These are phyloP conservation scores for Ustilago esculenta DNA, from an alignment of 1,284 basidiomycete genomes.

Conservation along the genomic window DNA sequence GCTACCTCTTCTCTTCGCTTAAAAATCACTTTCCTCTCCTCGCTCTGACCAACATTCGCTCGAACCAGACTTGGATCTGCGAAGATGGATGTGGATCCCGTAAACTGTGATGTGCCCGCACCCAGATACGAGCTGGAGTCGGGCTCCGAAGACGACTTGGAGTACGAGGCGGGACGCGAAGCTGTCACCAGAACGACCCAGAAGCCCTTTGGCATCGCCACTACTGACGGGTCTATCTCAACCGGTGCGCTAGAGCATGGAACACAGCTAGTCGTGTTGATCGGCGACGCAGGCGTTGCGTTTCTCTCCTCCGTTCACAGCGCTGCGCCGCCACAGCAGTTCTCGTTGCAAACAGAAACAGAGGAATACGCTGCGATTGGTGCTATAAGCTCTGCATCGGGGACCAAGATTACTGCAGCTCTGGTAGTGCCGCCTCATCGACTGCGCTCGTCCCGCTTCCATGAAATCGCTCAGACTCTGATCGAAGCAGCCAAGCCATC, in stretches of 20 bases:
- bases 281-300: conserved; percentile 18
- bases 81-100: conserved; percentile 41
- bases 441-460: conserved; percentile 18
- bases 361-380: conserved; percentile 27
- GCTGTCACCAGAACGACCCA: background rate
- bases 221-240: background rate
- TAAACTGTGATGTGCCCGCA: conserved; percentile 26
- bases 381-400: background rate
- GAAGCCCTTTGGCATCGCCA: conserved; percentile 8
- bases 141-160: conserved; percentile 41
- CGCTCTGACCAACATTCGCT: no score
- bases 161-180: background rate
- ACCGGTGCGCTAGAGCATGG: background rate
- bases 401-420: conserved; percentile 7
- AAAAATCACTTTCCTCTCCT: no score
- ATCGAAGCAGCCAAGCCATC: conserved; percentile 23
- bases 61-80: no score
- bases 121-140: conserved; percentile 44
- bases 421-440: conserved; percentile 15
- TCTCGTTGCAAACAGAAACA: conserved; percentile 5
- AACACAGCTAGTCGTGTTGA: conserved; percentile 15
- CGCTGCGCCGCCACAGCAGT: conserved; percentile 9
- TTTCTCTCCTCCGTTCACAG: conserved; percentile 10
- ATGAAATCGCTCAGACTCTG: conserved; percentile 14
- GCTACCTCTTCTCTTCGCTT: no score